phyloP scores from a whole-genome alignment of 2,329 filamentous ascomycete species.

The Exophiala dermatitidis region DNA sequence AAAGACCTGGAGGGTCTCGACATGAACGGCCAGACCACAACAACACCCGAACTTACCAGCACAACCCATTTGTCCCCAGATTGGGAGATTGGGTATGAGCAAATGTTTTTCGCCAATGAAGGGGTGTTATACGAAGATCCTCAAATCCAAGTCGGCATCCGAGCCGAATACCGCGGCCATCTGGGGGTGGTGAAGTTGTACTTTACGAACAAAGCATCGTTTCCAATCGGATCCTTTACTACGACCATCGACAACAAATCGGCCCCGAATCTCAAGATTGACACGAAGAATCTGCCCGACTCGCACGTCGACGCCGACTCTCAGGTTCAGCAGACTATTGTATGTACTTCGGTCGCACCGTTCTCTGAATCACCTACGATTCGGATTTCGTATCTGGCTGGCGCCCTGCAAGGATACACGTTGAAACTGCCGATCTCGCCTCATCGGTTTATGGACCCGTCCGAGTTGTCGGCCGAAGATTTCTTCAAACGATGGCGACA shows the following conservation, averaged over 20 bases:
- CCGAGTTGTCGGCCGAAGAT: slow-evolving; percentile 77
- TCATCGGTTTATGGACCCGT: slow-evolving; percentile 95
- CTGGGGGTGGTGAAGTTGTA: slow-evolving; percentile 93
- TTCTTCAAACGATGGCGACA: slow-evolving; percentile 99
- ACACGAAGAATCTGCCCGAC: slow-evolving; percentile 82
- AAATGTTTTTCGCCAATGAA: slow-evolving; percentile 69
- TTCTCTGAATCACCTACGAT: slow-evolving; percentile 85
- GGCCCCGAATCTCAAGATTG: slow-evolving; percentile 66
- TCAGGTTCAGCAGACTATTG: slow-evolving; percentile 87
- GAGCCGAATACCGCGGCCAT: slow-evolving; percentile 91
- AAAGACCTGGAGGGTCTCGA: slow-evolving; percentile 78
- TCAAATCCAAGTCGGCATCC: slow-evolving; percentile 84
- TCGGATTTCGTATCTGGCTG: slow-evolving; percentile 87
- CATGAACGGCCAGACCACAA: slow-evolving; percentile 49
- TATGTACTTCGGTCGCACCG: slow-evolving; percentile 78
- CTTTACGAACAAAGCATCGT: slow-evolving; percentile 88
- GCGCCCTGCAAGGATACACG: slow-evolving; percentile 84
- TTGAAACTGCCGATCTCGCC: slow-evolving; percentile 80
- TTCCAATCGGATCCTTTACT: slow-evolving; percentile 81
- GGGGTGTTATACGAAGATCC: slow-evolving; percentile 91
- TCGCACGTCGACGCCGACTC: slow-evolving; percentile 65
- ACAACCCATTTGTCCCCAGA: slow-evolving; percentile 88
- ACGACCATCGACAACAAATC: slow-evolving; percentile 75
- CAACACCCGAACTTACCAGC: slow-evolving; percentile 78
- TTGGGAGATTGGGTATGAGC: slow-evolving; percentile 86